Conservation (phyloP, 371 early-diverging fungal genomes). For the Sporodiniella umbellata region DNA sequence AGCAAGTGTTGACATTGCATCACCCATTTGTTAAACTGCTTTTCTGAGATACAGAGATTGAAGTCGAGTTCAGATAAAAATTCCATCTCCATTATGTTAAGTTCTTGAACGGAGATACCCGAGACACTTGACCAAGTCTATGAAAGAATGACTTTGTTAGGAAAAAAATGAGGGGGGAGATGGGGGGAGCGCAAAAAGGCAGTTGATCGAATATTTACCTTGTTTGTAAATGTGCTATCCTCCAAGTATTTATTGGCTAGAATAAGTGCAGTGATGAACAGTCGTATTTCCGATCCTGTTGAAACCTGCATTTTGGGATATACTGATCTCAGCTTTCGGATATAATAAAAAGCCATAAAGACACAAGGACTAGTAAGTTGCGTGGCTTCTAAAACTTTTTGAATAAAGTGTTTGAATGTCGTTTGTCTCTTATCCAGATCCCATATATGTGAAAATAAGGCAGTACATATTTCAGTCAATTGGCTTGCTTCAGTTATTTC, state of each 20-base stretch:
- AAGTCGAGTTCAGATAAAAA: constrained; percentile 62
- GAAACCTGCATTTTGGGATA: constrained; percentile 41
- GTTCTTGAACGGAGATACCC: constrained; percentile 58
- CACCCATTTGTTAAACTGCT: constrained; percentile 41
- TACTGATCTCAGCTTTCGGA: constrained; percentile 32
- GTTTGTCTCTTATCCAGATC: constrained; percentile 23
- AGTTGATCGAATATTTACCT: constrained; percentile 21
- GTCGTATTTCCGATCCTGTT: constrained; percentile 58
- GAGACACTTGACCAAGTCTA: constrained; percentile 74
- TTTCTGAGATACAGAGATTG: constrained; percentile 34
- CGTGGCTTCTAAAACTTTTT: constrained; percentile 49
- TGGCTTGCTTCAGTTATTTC: constrained; percentile 25
- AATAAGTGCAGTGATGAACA: constrained; percentile 65
- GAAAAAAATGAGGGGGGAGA: neutral
- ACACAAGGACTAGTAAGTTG: constrained; percentile 45
- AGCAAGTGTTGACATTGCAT: constrained; percentile 30
- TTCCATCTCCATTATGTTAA: constrained; percentile 75
- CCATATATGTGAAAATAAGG: constrained; percentile 46
- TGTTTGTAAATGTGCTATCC: constrained; percentile 69
- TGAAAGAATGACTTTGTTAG: neutral
- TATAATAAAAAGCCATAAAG: constrained; percentile 38
- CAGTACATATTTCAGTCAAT: constrained; percentile 45
- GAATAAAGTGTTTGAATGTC: constrained; percentile 44
- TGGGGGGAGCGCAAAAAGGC: too few species aligned
- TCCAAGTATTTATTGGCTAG: constrained; percentile 67